These are phyloP conservation scores for Myriangium duriaei DNA, from an alignment of 2,329 filamentous ascomycete genomes.

Conservation along the genomic window DNA sequence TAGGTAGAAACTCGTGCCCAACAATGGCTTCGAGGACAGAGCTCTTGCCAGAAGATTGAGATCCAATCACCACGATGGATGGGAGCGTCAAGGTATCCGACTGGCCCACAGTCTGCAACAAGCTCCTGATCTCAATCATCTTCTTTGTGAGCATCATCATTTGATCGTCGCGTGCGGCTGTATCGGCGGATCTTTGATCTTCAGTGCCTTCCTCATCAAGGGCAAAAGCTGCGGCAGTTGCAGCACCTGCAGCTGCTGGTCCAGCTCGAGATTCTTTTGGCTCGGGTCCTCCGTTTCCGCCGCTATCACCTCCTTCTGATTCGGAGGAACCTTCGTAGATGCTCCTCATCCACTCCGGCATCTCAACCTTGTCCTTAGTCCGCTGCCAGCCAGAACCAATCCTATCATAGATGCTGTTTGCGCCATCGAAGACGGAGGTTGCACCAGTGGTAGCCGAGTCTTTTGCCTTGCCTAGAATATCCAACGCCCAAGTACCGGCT, in stretches of 20 bases:
- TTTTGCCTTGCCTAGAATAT: slow-evolving; percentile 59
- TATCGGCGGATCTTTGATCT: slow-evolving; percentile 47
- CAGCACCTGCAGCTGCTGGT: slow-evolving; percentile 52
- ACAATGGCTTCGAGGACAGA: slow-evolving; percentile 95
- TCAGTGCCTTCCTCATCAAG: slow-evolving; percentile 57
- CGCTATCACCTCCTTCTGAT: slow-evolving; percentile 21
- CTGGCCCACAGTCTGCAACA: slow-evolving; percentile 84
- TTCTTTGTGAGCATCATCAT: slow-evolving; percentile 99
- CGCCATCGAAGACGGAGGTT: slow-evolving; percentile 55
- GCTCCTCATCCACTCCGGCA: slow-evolving; percentile 60
- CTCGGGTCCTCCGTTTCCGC: slow-evolving; percentile 28
- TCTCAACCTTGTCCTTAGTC: slow-evolving; percentile 63
- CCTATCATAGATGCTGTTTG: slow-evolving; percentile 64
- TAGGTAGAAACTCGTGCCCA: slow-evolving; percentile 92
- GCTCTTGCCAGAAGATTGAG: slow-evolving; percentile 95
- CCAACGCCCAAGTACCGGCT: slow-evolving; percentile 64
- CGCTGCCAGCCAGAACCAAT: slow-evolving; percentile 70
- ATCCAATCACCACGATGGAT: slow-evolving; percentile 98
- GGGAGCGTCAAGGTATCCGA: slow-evolving; percentile 78
- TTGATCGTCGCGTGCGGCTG: slow-evolving; percentile 77
- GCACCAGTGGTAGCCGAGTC: slow-evolving; percentile 60
- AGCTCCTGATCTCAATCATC: slow-evolving; percentile 96
- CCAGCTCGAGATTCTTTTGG: slow-evolving; percentile 28
- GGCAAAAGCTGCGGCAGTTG: slow-evolving; percentile 66
- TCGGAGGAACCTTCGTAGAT: slow-evolving; percentile 18